These are phyloP conservation scores for Metrosideros polymorpha DNA, from an alignment of 441 rosid genomes.

Conservation along the genomic window DNA sequence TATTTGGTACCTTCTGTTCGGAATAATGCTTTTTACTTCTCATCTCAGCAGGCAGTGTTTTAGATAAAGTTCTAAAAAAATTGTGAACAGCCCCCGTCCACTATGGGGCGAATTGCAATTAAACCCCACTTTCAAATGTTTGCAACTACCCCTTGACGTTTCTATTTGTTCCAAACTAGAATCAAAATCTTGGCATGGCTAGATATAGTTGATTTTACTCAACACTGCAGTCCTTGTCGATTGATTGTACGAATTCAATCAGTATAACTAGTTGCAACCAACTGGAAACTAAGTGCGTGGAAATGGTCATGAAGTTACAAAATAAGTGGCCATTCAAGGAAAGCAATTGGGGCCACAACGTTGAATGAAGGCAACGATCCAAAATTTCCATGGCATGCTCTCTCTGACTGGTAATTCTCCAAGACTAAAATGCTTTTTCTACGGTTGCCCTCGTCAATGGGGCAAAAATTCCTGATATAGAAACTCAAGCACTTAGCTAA, in stretches of 20 bases:
- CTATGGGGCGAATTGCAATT: background rate
- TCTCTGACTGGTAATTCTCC: background rate
- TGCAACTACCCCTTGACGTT: background rate
- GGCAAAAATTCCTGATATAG: background rate
- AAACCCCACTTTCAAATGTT: background rate
- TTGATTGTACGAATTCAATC: background rate
- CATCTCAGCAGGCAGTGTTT: background rate
- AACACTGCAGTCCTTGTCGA: background rate
- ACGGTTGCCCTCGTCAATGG: background rate
- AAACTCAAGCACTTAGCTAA: background rate
- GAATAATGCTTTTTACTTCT: background rate
- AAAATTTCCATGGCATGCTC: background rate
- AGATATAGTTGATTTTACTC: background rate
- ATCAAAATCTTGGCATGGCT: background rate
- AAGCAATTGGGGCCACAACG: accelerated
- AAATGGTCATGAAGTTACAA: background rate
- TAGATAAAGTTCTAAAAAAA: background rate
- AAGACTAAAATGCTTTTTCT: background rate
- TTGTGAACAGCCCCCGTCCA: background rate
- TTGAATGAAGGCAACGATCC: background rate
- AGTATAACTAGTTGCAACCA: background rate
- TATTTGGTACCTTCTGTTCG: background rate
- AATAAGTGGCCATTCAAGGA: background rate
- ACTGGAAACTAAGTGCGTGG: background rate
- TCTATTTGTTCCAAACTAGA: background rate